Conservation (phyloP, 2,329 filamentous ascomycete species). For the Mycosphaerella arachidis region DNA sequence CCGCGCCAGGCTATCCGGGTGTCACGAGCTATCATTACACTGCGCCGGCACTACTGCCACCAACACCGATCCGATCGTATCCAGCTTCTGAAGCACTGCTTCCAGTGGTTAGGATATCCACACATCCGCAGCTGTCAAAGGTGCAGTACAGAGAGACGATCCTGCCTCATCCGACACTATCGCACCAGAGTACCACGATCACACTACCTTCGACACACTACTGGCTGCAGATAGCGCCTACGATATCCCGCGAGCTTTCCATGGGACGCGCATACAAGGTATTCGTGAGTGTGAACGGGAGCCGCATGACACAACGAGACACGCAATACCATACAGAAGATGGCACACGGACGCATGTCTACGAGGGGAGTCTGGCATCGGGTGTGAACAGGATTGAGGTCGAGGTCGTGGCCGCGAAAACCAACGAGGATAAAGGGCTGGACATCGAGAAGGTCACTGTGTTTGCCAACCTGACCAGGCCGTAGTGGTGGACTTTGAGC, state of each 20-base stretch:
- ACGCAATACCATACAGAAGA: conserved; percentile 39
- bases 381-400: conserved; percentile 77
- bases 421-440: conserved; percentile 38
- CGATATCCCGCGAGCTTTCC: conserved; percentile 53
- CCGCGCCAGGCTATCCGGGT: conserved; percentile 9
- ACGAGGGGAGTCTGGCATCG: conserved; percentile 65
- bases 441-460: conserved; percentile 77
- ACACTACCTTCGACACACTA: conserved; percentile 64
- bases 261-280: conserved; percentile 70
- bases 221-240: conserved; percentile 66
- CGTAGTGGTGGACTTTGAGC: not conserved
- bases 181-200: conserved; percentile 68
- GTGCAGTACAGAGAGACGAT: conserved; percentile 61
- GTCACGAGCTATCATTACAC: conserved; percentile 30
- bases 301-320: conserved; percentile 50
- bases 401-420: conserved; percentile 62
- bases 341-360: conserved; percentile 57
- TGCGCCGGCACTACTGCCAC: conserved; percentile 37
- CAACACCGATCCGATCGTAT: conserved; percentile 25
- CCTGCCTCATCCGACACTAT: conserved; percentile 59
- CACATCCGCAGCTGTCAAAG: conserved; percentile 60
- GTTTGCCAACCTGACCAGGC: conserved; percentile 63
- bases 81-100: conserved; percentile 59
- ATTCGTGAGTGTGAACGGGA: conserved; percentile 67
- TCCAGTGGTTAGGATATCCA: conserved; percentile 60